phyloP scores from a whole-genome alignment of 257 asterid genomes.

The Coffea canephora region DNA sequence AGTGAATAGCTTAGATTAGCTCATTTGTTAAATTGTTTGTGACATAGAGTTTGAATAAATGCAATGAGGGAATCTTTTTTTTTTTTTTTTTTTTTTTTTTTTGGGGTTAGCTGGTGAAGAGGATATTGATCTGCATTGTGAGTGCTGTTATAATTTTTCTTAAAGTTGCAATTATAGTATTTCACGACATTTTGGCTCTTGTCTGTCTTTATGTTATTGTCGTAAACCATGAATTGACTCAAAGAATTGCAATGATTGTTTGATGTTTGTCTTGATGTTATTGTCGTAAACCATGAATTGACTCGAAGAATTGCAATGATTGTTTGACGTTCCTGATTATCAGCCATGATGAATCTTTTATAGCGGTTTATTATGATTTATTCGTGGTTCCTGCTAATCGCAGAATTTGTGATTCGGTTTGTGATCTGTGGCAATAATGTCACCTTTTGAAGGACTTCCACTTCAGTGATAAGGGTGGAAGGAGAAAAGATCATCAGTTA shows the following conservation, averaged over 20 bases:
- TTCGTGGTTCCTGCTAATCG: neutral
- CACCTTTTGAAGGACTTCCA: neutral
- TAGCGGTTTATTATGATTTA: neutral
- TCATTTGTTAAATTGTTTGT: slow-evolving; percentile 23
- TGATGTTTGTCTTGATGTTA: neutral
- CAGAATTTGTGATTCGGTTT: neutral
- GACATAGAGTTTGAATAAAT: slow-evolving; percentile 18
- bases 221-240: neutral
- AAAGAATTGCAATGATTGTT: neutral
- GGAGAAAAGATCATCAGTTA: neutral
- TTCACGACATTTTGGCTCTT: neutral
- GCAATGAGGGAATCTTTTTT: slow-evolving; percentile 11
- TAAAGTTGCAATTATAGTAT: neutral
- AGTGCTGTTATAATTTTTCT: neutral
- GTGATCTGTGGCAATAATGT: neutral
- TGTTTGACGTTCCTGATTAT: neutral
- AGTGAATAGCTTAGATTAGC: slow-evolving; percentile 12
- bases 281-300: neutral
- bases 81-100: no score
- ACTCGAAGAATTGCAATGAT: neutral
- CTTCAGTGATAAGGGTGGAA: neutral
- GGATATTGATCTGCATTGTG: neutral
- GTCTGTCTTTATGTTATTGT: neutral
- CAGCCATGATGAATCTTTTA: neutral
- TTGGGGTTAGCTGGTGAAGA: neutral